Evolutionary conservation across 495 filamentous ascomycete species (phyloP).

Genomic region (Xylaria longipes): DNA sequence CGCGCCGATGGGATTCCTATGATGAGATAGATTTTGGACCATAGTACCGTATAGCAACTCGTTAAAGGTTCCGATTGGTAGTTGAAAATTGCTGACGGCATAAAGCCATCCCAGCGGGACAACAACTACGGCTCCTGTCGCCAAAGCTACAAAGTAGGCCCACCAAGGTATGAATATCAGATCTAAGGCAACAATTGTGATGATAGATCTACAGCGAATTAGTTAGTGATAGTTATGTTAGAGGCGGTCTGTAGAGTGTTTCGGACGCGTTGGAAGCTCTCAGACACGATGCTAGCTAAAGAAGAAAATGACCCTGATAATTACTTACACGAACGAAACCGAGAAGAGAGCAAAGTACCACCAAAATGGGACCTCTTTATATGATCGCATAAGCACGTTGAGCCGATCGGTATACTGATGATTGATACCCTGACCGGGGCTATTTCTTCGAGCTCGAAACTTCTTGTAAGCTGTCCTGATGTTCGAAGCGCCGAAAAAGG

Average conservation of each 20-base stretch:
- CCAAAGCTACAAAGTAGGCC: constrained; percentile 61
- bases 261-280: not conserved
- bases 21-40: constrained; percentile 53
- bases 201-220: constrained; percentile 39
- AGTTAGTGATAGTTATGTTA: not conserved
- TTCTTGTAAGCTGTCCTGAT: constrained; percentile 50
- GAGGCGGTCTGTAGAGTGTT: not conserved
- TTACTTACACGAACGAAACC: constrained; percentile 45
- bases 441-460: constrained; percentile 42
- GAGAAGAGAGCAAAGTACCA: constrained; percentile 60
- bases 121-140: constrained; percentile 57
- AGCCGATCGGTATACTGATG: constrained; percentile 61
- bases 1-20: constrained; percentile 60
- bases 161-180: constrained; percentile 63
- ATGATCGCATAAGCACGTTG: constrained; percentile 61
- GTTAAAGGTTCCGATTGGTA: constrained; percentile 61
- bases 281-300: not conserved
- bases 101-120: constrained; percentile 63
- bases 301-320: not conserved
- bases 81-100: constrained; percentile 61
- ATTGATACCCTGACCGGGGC: constrained; percentile 49
- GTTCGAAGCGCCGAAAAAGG: constrained; percentile 58
- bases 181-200: constrained; percentile 53
- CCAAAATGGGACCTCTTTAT: constrained; percentile 62
- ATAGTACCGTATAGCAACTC: constrained; percentile 64